A percentile compares a stretch with the other conserved stretches of the same genome.
Evolutionary conservation across 768 basidiomycete species (phyloP).

Genomic region (Psilocybe subaeruginosa): DNA sequence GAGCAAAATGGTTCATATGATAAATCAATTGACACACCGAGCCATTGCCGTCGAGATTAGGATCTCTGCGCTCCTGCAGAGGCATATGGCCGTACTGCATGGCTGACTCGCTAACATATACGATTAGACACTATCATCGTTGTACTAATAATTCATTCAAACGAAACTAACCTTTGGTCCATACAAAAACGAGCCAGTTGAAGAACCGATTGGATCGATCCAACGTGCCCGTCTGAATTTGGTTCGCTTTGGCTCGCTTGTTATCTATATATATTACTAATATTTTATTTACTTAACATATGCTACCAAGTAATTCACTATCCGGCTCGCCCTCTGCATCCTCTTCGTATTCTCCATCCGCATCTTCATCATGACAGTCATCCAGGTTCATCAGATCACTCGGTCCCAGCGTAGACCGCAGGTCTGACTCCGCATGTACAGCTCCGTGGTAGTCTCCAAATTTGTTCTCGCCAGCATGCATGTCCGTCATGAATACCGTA

Average conservation of each 20-base stretch:
- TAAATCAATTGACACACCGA: slow-evolving; percentile 47
- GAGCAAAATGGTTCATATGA: slow-evolving; percentile 13
- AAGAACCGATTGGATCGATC: slow-evolving; percentile 11
- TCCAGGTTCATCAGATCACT: slow-evolving; percentile 41
- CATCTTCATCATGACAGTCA: slow-evolving; percentile 33
- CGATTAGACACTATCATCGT: slow-evolving; percentile 1
- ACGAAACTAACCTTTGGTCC: slow-evolving; percentile 42
- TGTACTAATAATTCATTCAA: neutral
- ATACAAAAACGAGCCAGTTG: slow-evolving; percentile 39
- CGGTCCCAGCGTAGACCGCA: slow-evolving; percentile 29
- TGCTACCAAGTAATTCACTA: neutral
- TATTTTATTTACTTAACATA: slow-evolving; percentile 13
- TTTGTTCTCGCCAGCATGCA: slow-evolving; percentile 1
- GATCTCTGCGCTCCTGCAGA: slow-evolving; percentile 53
- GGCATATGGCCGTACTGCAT: slow-evolving; percentile 68
- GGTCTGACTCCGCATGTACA: slow-evolving; percentile 29
- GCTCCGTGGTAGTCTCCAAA: slow-evolving; percentile 22
- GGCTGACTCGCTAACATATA: slow-evolving; percentile 50
- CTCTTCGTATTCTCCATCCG: slow-evolving; percentile 27
- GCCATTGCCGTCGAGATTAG: slow-evolving; percentile 53
- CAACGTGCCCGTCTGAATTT: slow-evolving; percentile 25
- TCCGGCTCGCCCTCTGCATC: slow-evolving; percentile 20
- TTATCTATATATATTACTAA: slow-evolving; percentile 3
- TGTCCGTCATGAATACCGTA: slow-evolving; percentile 45
- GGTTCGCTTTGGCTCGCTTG: slow-evolving; percentile 22